Percentiles rank a stretch among this genome's conserved stretches.
Conservation (phyloP, 2,329 filamentous ascomycete genomes). For the Ramularia collo-cygni region DNA sequence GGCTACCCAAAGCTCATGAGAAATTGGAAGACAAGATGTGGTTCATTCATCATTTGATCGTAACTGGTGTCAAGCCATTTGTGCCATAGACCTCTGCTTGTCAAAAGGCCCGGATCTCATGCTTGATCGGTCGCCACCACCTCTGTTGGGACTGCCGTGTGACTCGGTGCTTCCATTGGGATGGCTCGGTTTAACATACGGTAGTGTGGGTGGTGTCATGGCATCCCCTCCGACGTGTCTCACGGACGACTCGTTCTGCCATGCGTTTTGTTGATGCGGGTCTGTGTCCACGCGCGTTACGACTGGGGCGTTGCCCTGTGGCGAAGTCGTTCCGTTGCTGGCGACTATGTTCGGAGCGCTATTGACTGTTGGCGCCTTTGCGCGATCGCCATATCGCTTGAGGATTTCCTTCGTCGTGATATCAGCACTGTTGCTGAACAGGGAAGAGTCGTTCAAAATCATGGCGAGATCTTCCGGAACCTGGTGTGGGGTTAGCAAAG, state of each 20-base stretch:
- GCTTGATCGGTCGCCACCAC: constrained; percentile 9
- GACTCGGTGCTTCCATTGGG: constrained; percentile 24
- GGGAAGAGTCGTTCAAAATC: constrained; percentile 72
- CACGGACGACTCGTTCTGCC: constrained; percentile 78
- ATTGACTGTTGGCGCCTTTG: constrained; percentile 45
- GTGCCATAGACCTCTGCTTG: constrained; percentile 23
- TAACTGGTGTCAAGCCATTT: constrained; percentile 8
- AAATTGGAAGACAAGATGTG: constrained; percentile 1
- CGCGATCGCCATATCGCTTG: constrained; percentile 82
- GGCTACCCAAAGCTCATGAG: constrained; percentile 2
- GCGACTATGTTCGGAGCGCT: constrained; percentile 21
- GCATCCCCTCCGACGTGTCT: constrained; percentile 54
- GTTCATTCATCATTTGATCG: constrained; percentile 1
- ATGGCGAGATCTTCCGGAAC: constrained; percentile 88
- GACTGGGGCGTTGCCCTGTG: constrained; percentile 43
- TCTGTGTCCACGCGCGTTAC: constrained; percentile 80
- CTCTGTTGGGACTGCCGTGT: constrained; percentile 27
- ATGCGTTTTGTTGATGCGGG: constrained; percentile 60
- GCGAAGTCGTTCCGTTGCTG: constrained; percentile 32
- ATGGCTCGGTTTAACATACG: constrained; percentile 21
- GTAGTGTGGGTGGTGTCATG: constrained; percentile 22
- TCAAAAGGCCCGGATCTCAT: constrained; percentile 21
- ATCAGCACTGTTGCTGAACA: constrained; percentile 76
- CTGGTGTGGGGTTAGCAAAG: constrained; percentile 40
- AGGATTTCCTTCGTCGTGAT: constrained; percentile 96